Evolutionary conservation across 2,329 filamentous ascomycete species (phyloP).

Genomic region (Pseudocercospora ulei): DNA sequence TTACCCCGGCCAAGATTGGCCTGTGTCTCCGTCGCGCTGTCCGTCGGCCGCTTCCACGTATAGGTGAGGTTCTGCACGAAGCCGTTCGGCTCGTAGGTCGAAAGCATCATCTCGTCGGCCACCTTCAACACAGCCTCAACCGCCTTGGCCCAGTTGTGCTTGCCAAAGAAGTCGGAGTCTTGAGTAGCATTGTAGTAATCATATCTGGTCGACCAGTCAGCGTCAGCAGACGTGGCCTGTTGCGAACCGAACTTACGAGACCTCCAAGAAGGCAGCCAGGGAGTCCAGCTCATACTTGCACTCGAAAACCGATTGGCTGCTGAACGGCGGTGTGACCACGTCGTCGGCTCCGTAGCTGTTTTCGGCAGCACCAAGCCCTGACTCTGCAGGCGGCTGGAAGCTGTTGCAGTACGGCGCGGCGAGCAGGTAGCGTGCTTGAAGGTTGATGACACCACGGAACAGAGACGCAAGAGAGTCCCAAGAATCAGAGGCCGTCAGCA

Average conservation of each 20-base stretch:
- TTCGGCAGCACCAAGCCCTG: constrained; percentile 35
- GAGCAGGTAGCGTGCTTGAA: constrained; percentile 59
- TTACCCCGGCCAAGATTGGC: constrained; percentile 48
- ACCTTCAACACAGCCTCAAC: constrained; percentile 41
- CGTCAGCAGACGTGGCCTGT: neutral
- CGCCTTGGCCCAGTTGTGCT: constrained; percentile 42
- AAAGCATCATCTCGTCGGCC: constrained; percentile 41
- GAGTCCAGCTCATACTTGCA: constrained; percentile 49
- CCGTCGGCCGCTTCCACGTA: constrained; percentile 39
- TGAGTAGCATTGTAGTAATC: constrained; percentile 44
- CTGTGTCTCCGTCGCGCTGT: constrained; percentile 42
- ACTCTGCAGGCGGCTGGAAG: constrained; percentile 46
- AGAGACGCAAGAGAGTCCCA: constrained; percentile 55
- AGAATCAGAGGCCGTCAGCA: constrained; percentile 48
- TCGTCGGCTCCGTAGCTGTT: constrained; percentile 38
- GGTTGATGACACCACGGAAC: constrained; percentile 61
- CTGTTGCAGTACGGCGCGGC: constrained; percentile 49
- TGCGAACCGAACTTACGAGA: constrained; percentile 30
- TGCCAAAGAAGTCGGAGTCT: constrained; percentile 43
- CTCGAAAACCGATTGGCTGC: constrained; percentile 42
- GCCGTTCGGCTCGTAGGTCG: constrained; percentile 43
- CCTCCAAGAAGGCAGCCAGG: constrained; percentile 44
- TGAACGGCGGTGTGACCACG: constrained; percentile 39
- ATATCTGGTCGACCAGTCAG: constrained; percentile 17
- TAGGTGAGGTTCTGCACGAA: constrained; percentile 40